phyloP scores from a whole-genome alignment of 768 basidiomycete species.

The Mycena capillaripes region DNA sequence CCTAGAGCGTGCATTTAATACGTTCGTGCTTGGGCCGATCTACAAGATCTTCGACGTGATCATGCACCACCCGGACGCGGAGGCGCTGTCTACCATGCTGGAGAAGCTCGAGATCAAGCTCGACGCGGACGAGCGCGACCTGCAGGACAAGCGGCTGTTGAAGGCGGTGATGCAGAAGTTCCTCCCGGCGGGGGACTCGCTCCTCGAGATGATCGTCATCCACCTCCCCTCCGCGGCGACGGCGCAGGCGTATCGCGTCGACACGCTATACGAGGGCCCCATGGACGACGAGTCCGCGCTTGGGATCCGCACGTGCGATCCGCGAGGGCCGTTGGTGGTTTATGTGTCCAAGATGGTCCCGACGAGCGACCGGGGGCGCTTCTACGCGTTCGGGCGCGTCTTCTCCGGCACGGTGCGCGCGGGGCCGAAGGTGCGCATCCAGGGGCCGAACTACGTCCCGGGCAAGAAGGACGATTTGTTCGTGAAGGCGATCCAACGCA shows the following conservation, averaged over 20 bases:
- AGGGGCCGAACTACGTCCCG: conserved; percentile 98
- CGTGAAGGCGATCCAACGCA: conserved; percentile 98
- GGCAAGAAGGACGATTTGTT: conserved; percentile 99
- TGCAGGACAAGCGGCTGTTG: conserved; percentile 94
- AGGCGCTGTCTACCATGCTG: conserved; percentile 81
- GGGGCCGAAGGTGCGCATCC: conserved; percentile 98
- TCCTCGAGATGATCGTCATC: conserved; percentile 99
- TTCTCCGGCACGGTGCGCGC: conserved; percentile 98
- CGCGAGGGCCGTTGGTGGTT: conserved; percentile 94
- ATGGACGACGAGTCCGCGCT: conserved; percentile 99
- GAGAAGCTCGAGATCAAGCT: conserved; percentile 97
- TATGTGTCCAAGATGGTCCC: conserved; percentile 99
- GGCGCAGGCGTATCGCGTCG: conserved; percentile 98
- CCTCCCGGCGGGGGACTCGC: conserved; percentile 97
- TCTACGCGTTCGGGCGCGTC: conserved; percentile 99
- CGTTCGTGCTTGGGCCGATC: conserved; percentile 98
- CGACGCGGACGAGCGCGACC: conserved; percentile 87
- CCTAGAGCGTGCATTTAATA: conserved; percentile 98
- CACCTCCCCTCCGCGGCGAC: conserved; percentile 97
- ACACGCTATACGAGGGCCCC: conserved; percentile 99
- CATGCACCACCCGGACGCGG: conserved; percentile 98
- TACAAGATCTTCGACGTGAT: conserved; percentile 98
- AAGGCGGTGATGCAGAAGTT: conserved; percentile 99
- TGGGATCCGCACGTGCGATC: conserved; percentile 97
- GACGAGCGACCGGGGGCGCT: conserved; percentile 99